Conservation (phyloP, 23 red algal genomes). For the Gracilaria gracilis region DNA sequence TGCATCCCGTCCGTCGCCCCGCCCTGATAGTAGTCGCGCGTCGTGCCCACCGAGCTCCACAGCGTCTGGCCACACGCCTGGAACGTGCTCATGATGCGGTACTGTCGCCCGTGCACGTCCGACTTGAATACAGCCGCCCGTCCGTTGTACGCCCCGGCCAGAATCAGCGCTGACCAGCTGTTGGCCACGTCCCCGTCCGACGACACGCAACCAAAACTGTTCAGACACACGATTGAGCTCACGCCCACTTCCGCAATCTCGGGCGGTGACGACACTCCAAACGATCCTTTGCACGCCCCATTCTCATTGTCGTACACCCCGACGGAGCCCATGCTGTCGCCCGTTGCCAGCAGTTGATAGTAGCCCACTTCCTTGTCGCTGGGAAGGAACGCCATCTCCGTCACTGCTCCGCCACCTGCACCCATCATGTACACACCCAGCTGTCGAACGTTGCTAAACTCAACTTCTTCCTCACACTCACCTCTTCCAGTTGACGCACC, state of each 20-base stretch:
- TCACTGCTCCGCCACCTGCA: slow-evolving; percentile 43
- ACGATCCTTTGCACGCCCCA: slow-evolving; percentile 37
- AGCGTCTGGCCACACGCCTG: slow-evolving; percentile 56
- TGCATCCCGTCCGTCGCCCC: not conserved
- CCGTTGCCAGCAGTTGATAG: slow-evolving; percentile 57
- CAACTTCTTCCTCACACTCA: not conserved
- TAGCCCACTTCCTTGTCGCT: slow-evolving; percentile 54
- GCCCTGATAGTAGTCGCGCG: too few relatives aligned
- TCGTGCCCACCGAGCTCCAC: too few relatives aligned
- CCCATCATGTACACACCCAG: slow-evolving; percentile 48
- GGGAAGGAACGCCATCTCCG: slow-evolving; percentile 52
- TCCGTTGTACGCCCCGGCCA: slow-evolving; percentile 71
- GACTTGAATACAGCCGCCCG: slow-evolving; percentile 71
- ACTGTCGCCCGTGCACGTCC: slow-evolving; percentile 36
- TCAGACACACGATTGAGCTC: slow-evolving; percentile 64
- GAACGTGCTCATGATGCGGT: slow-evolving; percentile 70
- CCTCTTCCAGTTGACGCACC: too few relatives aligned
- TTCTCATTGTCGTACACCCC: slow-evolving; percentile 59
- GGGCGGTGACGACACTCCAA: slow-evolving; percentile 55
- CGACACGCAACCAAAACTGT: slow-evolving; percentile 11
- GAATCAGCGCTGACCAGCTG: slow-evolving; percentile 63
- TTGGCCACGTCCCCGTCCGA: slow-evolving; percentile 10
- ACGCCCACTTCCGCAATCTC: slow-evolving; percentile 51
- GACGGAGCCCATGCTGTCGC: slow-evolving; percentile 62
- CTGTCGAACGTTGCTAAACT: slow-evolving; percentile 10